Evolutionary conservation across 1,139 yeast species (phyloP).

Genomic region (Geotrichum carabidarum): DNA sequence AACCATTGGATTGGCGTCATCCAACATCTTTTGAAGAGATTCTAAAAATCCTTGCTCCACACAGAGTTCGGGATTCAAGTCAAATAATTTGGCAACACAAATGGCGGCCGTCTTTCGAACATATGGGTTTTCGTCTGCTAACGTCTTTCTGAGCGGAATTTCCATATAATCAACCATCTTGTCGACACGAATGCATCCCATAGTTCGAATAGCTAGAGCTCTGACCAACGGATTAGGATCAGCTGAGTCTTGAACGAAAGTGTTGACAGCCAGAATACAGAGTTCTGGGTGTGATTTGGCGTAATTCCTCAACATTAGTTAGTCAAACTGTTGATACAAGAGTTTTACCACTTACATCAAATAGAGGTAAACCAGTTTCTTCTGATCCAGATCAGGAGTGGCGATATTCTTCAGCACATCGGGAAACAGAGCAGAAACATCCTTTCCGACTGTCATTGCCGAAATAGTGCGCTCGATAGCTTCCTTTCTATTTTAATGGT

Average conservation of each 20-base stretch:
- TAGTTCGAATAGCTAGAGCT: constrained; percentile 93
- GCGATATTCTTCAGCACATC: constrained; percentile 95
- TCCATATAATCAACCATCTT: constrained; percentile 94
- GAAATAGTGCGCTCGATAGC: constrained; percentile 95
- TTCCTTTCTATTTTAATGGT: constrained; percentile 54
- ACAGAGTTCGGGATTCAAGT: constrained; percentile 74
- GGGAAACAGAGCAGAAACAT: constrained; percentile 90
- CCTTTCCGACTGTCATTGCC: constrained; percentile 99
- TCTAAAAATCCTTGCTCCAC: constrained; percentile 82
- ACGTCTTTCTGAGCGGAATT: constrained; percentile 76
- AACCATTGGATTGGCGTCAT: constrained; percentile 94
- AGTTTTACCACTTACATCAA: constrained; percentile 51
- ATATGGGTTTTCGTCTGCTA: constrained; percentile 91
- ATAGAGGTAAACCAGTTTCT: constrained; percentile 89
- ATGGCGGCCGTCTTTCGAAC: constrained; percentile 97
- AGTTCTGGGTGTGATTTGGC: constrained; percentile 95
- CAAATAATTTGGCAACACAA: constrained; percentile 92
- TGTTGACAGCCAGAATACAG: constrained; percentile 92
- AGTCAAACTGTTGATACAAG: not conserved
- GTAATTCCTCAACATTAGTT: constrained; percentile 49
- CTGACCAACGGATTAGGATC: constrained; percentile 95
- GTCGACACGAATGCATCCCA: constrained; percentile 96
- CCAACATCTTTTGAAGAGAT: constrained; percentile 61
- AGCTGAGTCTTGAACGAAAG: constrained; percentile 89
- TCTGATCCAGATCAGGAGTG: constrained; percentile 93